These are phyloP conservation scores for Aristolochia californica DNA, from an alignment of 164 flowering plant genomes.

Conservation along the genomic window DNA sequence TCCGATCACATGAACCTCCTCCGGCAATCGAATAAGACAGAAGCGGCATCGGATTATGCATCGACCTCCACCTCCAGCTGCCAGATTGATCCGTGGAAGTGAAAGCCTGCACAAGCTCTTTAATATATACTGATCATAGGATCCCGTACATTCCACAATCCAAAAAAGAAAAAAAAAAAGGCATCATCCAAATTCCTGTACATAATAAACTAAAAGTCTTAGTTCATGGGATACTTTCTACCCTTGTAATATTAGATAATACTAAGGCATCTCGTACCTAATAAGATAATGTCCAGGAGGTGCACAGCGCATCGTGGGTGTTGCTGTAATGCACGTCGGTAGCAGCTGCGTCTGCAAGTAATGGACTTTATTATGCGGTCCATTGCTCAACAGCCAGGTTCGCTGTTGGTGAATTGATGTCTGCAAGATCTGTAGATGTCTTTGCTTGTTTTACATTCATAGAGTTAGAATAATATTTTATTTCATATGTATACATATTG, in stretches of 20 bases:
- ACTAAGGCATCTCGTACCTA: constrained; percentile 5
- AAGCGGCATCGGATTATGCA: constrained; percentile 30
- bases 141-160: constrained; percentile 2
- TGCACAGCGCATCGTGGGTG: constrained; percentile 12
- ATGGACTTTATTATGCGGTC: constrained; percentile 17
- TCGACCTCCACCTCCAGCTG: constrained; percentile 44
- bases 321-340: constrained; percentile 12
- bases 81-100: constrained; percentile 47
- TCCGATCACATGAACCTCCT: constrained; percentile 30
- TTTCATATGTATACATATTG: background rate
- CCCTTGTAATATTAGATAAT: constrained; percentile 1
- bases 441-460: constrained; percentile 6
- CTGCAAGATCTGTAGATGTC: constrained; percentile 9
- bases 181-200: constrained; percentile 32
- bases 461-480: constrained; percentile 1
- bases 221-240: constrained; percentile 8
- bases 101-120: constrained; percentile 9
- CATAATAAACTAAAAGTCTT: constrained; percentile 39
- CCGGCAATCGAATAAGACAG: constrained; percentile 28
- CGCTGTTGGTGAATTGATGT: constrained; percentile 8
- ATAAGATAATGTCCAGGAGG: constrained; percentile 12
- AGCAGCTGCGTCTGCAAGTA: constrained; percentile 9
- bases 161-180: constrained; percentile 9
- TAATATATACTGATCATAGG: constrained; percentile 18
- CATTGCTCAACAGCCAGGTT: constrained; percentile 4